Percentiles rank a stretch among this genome's conserved stretches.
phyloP scores from a whole-genome alignment of 2,329 filamentous ascomycete genomes.

The Xylariaceae sp. region DNA sequence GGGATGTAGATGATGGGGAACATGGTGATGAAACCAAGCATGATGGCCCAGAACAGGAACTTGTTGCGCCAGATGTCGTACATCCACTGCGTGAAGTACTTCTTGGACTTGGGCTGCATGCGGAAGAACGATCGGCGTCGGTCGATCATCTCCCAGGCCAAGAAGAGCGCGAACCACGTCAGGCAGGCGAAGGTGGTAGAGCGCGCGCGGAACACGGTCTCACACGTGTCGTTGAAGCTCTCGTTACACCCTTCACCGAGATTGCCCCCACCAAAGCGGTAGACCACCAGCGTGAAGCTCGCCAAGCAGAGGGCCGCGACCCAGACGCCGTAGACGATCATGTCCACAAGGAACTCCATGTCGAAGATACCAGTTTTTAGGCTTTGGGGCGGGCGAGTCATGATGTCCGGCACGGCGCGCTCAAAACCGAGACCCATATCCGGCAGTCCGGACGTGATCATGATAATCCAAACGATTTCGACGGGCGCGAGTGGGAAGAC shows the following conservation, averaged over 20 bases:
- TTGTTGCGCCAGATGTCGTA: slow-evolving; percentile 66
- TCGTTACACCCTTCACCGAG: slow-evolving; percentile 60
- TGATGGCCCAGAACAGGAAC: slow-evolving; percentile 65
- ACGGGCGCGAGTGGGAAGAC: slow-evolving; percentile 71
- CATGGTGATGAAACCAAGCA: slow-evolving; percentile 42
- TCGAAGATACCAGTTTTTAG: slow-evolving; percentile 62
- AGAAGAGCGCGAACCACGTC: slow-evolving; percentile 72
- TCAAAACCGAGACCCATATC: slow-evolving; percentile 78
- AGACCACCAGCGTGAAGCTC: slow-evolving; percentile 61
- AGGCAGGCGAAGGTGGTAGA: slow-evolving; percentile 70
- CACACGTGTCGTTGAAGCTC: slow-evolving; percentile 48
- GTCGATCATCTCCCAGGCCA: slow-evolving; percentile 75
- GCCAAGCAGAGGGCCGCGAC: slow-evolving; percentile 61
- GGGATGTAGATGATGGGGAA: slow-evolving; percentile 56
- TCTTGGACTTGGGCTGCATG: slow-evolving; percentile 61
- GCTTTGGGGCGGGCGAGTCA: slow-evolving; percentile 62
- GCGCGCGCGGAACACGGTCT: slow-evolving; percentile 65
- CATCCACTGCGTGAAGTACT: slow-evolving; percentile 63
- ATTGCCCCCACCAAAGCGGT: slow-evolving; percentile 50
- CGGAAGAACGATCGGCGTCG: slow-evolving; percentile 70
- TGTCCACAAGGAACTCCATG: slow-evolving; percentile 61
- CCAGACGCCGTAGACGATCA: slow-evolving; percentile 65
- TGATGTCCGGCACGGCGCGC: slow-evolving; percentile 63
- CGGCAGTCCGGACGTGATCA: slow-evolving; percentile 70
- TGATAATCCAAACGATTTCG: slow-evolving; percentile 79